Conservation (phyloP, 306 rosid species). For the Quercus robur region DNA sequence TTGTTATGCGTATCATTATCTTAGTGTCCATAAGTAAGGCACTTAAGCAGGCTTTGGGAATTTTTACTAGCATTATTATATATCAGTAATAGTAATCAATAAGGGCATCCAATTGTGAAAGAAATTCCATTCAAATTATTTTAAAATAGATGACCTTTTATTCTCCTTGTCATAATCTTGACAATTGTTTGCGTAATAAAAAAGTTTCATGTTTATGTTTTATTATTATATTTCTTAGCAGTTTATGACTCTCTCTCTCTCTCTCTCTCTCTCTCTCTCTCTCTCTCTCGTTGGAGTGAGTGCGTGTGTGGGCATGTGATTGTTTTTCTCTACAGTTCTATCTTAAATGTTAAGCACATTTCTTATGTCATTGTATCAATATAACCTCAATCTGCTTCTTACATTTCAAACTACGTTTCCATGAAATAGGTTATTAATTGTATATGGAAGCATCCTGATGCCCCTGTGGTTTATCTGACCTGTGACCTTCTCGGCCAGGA, state of each 20-base stretch:
- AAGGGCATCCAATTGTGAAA: background rate
- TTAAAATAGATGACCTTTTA: background rate
- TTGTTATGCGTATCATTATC: background rate
- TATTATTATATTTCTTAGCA: background rate
- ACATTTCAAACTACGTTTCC: conserved; percentile 7
- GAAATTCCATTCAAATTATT: background rate
- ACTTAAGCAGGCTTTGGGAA: background rate
- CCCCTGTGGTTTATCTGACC: conserved; percentile 48
- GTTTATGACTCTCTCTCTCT: background rate
- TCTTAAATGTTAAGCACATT: background rate
- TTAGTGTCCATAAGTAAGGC: background rate
- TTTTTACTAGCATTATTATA: too few relatives aligned
- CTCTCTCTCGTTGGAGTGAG: background rate
- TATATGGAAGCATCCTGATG: conserved; percentile 81
- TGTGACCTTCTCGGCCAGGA: conserved; percentile 41
- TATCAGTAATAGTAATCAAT: too few relatives aligned
- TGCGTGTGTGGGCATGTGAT: background rate
- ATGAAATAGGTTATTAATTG: conserved; percentile 64
- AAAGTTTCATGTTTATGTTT: background rate
- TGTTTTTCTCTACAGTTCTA: background rate
- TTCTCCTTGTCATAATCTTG: background rate
- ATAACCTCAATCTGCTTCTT: conserved; percentile 12
- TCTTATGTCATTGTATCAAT: conserved; percentile 6
- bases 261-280: too few relatives aligned
- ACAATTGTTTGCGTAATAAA: background rate